Evolutionary conservation across 2,329 filamentous ascomycete genomes (phyloP).

Genomic region (Alternaria longipes): DNA sequence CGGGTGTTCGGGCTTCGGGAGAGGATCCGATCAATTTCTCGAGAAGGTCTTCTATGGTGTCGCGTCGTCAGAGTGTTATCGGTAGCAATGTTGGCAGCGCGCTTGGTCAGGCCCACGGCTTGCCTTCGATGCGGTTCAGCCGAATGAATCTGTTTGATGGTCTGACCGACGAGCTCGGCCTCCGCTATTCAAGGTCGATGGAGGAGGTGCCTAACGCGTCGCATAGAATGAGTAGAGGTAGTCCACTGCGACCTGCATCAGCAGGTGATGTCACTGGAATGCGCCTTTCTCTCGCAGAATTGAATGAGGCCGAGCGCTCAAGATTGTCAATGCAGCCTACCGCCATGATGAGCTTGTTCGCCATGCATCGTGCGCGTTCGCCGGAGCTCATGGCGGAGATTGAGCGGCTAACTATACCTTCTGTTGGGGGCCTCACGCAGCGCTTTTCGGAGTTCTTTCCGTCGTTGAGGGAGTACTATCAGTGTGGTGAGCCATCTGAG

Average conservation of each 20-base stretch:
- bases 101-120: constrained; percentile 44
- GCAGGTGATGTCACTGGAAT: constrained; percentile 53
- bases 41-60: constrained; percentile 32
- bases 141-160: constrained; percentile 57
- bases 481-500: constrained; percentile 44
- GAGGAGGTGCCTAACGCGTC: constrained; percentile 40
- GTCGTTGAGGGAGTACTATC: constrained; percentile 53
- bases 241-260: constrained; percentile 49
- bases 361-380: constrained; percentile 47
- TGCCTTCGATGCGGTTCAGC: constrained; percentile 61
- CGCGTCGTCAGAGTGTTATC: constrained; percentile 30
- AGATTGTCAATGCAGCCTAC: constrained; percentile 17
- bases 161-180: constrained; percentile 55
- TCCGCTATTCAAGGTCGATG: constrained; percentile 51
- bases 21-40: constrained; percentile 34
- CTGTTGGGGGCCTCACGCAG: constrained; percentile 56
- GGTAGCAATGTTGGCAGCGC: constrained; percentile 32
- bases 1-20: constrained; percentile 28
- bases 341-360: constrained; percentile 24
- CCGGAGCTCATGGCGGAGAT: constrained; percentile 55
- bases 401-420: constrained; percentile 58
- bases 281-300: constrained; percentile 57
- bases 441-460: constrained; percentile 58
- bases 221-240: constrained; percentile 43
- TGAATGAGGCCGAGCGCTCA: constrained; percentile 49